Evolutionary conservation across 176 grass and related monocot genomes (phyloP).

Genomic region (Oryza longistaminata): DNA sequence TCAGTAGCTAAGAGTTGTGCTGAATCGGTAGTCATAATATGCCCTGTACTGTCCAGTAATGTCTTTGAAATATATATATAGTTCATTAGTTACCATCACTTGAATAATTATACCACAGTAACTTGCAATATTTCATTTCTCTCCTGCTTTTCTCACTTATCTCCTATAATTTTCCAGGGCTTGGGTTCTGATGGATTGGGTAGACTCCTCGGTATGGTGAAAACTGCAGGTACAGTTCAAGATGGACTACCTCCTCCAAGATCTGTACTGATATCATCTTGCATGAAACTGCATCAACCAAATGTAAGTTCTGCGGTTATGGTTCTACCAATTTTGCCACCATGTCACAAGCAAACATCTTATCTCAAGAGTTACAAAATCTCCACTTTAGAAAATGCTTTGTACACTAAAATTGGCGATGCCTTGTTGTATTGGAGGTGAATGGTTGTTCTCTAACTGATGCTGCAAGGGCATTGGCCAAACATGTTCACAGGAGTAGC

Average conservation of each 20-base stretch:
- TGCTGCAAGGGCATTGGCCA: constrained; percentile 87
- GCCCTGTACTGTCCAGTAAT: constrained; percentile 5
- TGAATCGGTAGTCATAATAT: neutral
- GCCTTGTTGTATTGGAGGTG: constrained; percentile 56
- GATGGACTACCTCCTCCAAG: constrained; percentile 79
- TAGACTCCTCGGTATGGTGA: constrained; percentile 70
- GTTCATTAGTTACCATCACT: neutral
- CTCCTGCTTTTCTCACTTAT: constrained; percentile 20
- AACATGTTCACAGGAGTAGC: constrained; percentile 82
- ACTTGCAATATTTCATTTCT: constrained; percentile 11
- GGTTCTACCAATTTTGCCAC: neutral
- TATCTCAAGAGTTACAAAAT: constrained; percentile 7
- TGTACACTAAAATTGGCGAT: constrained; percentile 30
- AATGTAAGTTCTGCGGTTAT: constrained; percentile 58
- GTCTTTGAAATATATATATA: neutral
- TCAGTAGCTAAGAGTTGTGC: neutral
- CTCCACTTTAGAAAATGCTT: neutral
- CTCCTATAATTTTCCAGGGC: constrained; percentile 42
- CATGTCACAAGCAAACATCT: neutral
- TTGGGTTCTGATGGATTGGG: constrained; percentile 66
- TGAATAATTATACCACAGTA: constrained; percentile 18
- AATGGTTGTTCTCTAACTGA: constrained; percentile 86
- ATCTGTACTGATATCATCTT: constrained; percentile 66
- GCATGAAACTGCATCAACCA: constrained; percentile 61
- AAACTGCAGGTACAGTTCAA: constrained; percentile 64